Base-by-base conservation (phyloP, 2,329 filamentous ascomycete genomes). In the Fusarium musae region DNA sequence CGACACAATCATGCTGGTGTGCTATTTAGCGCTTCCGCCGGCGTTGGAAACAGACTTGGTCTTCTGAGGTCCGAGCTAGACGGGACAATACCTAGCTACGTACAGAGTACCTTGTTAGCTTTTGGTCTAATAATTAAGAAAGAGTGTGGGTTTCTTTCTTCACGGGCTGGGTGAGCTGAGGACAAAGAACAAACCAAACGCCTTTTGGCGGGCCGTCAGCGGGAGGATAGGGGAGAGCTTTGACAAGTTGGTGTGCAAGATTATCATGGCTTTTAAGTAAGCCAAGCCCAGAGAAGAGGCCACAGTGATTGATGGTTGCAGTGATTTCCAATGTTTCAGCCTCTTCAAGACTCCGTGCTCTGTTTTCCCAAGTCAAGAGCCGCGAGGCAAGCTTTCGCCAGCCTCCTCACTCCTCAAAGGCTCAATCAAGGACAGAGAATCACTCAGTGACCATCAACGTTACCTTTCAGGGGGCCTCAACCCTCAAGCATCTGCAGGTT, bases 1-100 rank as follows among this genome's bases (percentile, higher is more conserved):
- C 75, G 49, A 63, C 68, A 68, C 37, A 62, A 56, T 60, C 69
- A 66, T 63, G 63, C 49, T 68, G 59, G 73, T 56, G 43, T 59
- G 40, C 53, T 36, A 43, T 58, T 60, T 75, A 74, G 71, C 67
- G 71, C 68, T 66, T 69, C 60, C 36, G 53, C 43, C 34, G 59
- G 57, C 26, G 67, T 59, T 63, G 57, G 21, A 37, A 68, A 63
- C 64, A 59, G 64, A 69, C 63, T 60, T 54, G 23, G 40, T 17
- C 30, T 21, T 67, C 47, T 59, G 37, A 62, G 63, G 56, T 49
- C 63, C 34, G 40, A 62, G 42, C 63, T 68, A 69, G 47, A 61
- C 68, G 49, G 56, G 47, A 47, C 30, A 28, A 44, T 44, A 66
- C 26, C 26, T 26, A 30, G 30, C 34, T 46, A 28, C 32, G 30